Conservation (phyloP, 306 rosid genomes). For the Begonia fuchsioides region DNA sequence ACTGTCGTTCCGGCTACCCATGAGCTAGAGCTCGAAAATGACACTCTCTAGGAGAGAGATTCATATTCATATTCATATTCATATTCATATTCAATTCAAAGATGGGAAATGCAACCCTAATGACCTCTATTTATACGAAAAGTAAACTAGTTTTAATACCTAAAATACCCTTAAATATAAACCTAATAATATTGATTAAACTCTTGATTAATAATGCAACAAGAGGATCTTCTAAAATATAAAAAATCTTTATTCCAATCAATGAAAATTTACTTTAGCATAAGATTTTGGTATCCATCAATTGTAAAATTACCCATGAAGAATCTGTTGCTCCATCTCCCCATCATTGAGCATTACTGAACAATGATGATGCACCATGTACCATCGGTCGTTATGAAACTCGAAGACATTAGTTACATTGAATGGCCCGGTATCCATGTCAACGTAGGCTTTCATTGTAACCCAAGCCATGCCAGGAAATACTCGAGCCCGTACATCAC, state of each 20-base stretch:
- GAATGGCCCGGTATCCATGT: conserved; percentile 78
- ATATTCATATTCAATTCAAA: too few relatives aligned
- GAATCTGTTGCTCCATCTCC: conserved; percentile 49
- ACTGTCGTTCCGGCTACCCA: too few relatives aligned
- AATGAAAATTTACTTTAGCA: conserved; percentile 33
- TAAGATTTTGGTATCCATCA: conserved; percentile 7
- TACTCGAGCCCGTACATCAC: conserved; percentile 78
- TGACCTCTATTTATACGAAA: too few relatives aligned
- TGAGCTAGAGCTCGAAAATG: too few relatives aligned
- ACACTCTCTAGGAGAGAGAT: too few relatives aligned
- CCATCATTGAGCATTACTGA: conserved; percentile 51
- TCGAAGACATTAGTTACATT: conserved; percentile 64
- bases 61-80: too few relatives aligned
- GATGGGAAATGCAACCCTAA: not conserved
- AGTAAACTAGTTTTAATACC: too few relatives aligned
- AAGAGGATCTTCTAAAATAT: conserved; percentile 10
- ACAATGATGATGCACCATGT: conserved; percentile 92
- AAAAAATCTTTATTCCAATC: conserved; percentile 38
- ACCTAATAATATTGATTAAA: too few relatives aligned
- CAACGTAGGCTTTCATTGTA: conserved; percentile 68
- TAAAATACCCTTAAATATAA: too few relatives aligned
- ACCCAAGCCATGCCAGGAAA: conserved; percentile 93
- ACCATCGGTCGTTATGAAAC: conserved; percentile 75
- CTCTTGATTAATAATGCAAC: too few relatives aligned
- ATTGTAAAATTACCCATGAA: conserved; percentile 39